These are phyloP conservation scores for Pseudonitzschia multistriata DNA, from an alignment of 108 stramenopile species.

Conservation along the genomic window DNA sequence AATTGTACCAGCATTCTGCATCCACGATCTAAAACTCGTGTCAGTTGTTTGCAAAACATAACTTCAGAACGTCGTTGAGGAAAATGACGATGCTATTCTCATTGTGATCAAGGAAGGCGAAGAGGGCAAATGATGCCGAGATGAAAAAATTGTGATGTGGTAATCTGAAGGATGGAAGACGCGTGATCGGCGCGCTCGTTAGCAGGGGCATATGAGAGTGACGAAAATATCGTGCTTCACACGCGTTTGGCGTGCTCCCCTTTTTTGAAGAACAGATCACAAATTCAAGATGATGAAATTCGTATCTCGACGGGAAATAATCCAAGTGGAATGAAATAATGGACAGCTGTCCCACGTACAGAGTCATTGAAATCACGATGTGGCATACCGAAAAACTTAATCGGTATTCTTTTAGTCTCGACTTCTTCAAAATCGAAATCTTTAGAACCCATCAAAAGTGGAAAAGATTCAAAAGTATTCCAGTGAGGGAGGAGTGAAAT, in stretches of 20 bases:
- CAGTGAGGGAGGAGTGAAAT: too few species aligned
- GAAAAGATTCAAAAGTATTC: too few species aligned
- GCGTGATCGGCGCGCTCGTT: background rate
- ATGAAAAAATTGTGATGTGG: background rate
- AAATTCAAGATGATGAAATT: background rate
- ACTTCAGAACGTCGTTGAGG: too few species aligned
- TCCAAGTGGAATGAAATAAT: constrained; percentile 1
- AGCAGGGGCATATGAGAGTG: background rate
- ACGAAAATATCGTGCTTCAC: background rate
- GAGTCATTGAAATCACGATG: background rate
- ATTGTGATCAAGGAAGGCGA: background rate
- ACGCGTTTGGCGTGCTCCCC: background rate
- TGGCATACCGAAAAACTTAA: background rate
- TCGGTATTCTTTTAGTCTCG: background rate
- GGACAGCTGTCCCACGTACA: background rate
- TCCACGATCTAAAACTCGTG: too few species aligned
- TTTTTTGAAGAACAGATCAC: background rate
- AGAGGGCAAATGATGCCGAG: background rate
- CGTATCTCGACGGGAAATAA: background rate
- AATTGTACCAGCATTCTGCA: too few species aligned
- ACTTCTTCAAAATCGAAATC: too few species aligned
- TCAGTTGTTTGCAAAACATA: too few species aligned
- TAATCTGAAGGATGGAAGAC: background rate
- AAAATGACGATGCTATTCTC: too few species aligned
- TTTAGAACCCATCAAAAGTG: too few species aligned